Evolutionary conservation across 169 alveolate genomes (phyloP).

Genomic region (Plasmodium relictum): DNA sequence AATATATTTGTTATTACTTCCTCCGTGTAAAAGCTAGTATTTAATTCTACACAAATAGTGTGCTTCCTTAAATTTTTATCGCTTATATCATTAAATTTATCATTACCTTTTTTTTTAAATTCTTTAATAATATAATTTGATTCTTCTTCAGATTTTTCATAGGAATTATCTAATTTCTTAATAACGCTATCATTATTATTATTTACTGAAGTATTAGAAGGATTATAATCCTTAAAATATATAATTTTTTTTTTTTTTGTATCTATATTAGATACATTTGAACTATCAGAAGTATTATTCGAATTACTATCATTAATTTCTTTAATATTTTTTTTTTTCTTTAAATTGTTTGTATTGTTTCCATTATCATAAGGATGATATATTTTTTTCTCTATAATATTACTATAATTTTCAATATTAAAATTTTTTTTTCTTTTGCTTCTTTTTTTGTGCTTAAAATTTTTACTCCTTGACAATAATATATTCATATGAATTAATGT

Average conservation of each 20-base stretch:
- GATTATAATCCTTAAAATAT: too few species aligned
- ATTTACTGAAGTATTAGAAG: too few species aligned
- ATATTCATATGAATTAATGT: constrained; percentile 54
- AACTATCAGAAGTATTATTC: too few species aligned
- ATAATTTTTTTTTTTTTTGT: too few species aligned
- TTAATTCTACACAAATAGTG: constrained; percentile 21
- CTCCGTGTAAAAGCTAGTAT: constrained; percentile 40
- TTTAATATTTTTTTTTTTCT: neutral
- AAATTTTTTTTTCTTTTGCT: neutral
- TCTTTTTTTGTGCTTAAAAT: constrained; percentile 13
- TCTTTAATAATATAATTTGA: too few species aligned
- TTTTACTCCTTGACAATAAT: constrained; percentile 19
- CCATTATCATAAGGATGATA: neutral
- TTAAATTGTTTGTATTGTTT: neutral
- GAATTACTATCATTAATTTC: neutral
- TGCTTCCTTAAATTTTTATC: constrained; percentile 7
- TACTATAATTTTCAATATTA: neutral
- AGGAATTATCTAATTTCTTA: too few species aligned
- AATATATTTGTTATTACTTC: constrained; percentile 39
- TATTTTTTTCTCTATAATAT: neutral
- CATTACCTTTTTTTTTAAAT: too few species aligned
- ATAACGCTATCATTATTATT: too few species aligned
- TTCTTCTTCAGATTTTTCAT: too few species aligned
- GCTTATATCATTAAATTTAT: too few species aligned
- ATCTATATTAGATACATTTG: too few species aligned